A percentile compares a stretch with the other conserved stretches of the same genome.
phyloP scores from a whole-genome alignment of 331 rosid species.

The Saraca asoca region DNA sequence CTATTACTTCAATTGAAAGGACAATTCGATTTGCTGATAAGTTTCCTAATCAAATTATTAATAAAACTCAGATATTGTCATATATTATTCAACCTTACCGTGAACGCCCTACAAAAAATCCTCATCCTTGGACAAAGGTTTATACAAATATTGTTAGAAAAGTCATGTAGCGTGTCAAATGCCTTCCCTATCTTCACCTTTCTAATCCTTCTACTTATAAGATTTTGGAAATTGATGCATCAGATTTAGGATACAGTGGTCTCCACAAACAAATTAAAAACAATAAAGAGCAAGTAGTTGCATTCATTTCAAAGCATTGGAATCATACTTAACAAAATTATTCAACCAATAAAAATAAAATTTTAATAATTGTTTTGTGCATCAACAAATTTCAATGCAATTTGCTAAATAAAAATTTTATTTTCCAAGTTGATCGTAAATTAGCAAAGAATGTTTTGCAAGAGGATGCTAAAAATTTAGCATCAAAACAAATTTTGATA shows the following conservation, averaged over 20 bases:
- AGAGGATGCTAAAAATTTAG: no score
- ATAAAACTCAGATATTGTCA: background rate
- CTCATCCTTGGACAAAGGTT: background rate
- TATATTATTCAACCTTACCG: background rate
- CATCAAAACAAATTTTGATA: no score
- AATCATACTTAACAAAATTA: no score
- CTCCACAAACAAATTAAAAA: background rate
- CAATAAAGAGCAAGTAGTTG: background rate
- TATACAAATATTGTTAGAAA: background rate
- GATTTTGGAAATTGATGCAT: background rate
- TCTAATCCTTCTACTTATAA: background rate
- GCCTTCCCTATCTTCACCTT: no score
- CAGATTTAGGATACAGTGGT: background rate
- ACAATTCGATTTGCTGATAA: background rate
- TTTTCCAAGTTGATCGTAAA: background rate
- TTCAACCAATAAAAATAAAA: no score
- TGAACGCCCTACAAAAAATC: background rate
- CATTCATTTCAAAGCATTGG: no score
- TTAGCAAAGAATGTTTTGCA: background rate
- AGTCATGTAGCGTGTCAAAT: background rate
- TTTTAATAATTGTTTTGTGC: no score
- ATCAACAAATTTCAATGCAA: no score
- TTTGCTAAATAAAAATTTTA: no score
- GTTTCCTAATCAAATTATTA: background rate
- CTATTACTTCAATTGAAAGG: background rate